Evolutionary conservation across 768 basidiomycete species (phyloP), one percentile per base, ranked within the genome.

Genomic region (Strobilomyces dryophilus): DNA sequence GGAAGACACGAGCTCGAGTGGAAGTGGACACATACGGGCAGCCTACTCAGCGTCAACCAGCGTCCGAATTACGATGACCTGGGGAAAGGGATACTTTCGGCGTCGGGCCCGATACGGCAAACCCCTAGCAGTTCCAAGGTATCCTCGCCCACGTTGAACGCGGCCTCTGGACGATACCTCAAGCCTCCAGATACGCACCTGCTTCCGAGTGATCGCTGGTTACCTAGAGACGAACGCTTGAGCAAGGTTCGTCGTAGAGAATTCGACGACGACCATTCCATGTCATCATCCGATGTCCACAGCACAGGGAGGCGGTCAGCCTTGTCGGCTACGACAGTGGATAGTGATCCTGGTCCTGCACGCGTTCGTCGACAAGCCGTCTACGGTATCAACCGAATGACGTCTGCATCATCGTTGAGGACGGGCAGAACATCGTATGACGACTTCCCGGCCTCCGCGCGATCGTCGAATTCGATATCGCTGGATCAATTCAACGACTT

Each of bases 201-300:
- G 46, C 70, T 65, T 31, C 57, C 65, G 24, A 71, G 67, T 53
- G 80, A 77, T 55, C 79, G 78, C 75, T 79, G 82, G 68, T 24
- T 57, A 45, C 61, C 67, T 15, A 73, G 76, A 43, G 78, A 79
- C 45, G 86, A 88, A 64, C 79, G 85, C 24, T 68, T 86, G 64
- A 72, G 79, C 50, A 94, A 94, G 75, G 87, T 83, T 56, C 81
- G 92, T 57, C 80, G 88, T 65, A 75, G 89, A 65, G 89, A 92
- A 61, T 87, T 80, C 59, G 92, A 95, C 71, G 92, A 93, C 64
- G 92, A 92, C 62, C 90, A 89, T 64, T 94, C 92, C 29, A 88
- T 92, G 81, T 92, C 90, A 49, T 91, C 88, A 27, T 91, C 89
- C 44, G 92, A 93, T 60, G 76, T 93, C 29, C 87, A 87, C 59